Base-by-base conservation (phyloP, 768 basidiomycete genomes). In the Tricholoma bakamatsutake region DNA sequence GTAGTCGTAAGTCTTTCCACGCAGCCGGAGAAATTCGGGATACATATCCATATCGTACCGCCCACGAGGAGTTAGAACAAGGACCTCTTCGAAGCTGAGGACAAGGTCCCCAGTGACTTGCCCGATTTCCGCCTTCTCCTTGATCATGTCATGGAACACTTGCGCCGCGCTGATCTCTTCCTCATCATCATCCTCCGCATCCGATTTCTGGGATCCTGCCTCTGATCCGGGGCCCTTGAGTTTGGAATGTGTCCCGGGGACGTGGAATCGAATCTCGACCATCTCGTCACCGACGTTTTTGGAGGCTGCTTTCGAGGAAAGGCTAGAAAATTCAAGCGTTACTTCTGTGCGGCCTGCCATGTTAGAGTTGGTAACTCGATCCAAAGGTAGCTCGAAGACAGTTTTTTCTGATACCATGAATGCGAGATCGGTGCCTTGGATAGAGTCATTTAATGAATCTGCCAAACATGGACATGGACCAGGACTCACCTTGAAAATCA, bases 1-100 rank as follows among this genome's bases (percentile, higher is more conserved):
- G 80, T 99, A 99, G 71, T 99, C 97, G 72, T 98, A 98, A 1
- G 95, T 98, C 73, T 98, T 97, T 52, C 97, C 97, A n/a, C 94
- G 88, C 31, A 98, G 74, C 42, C 97, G 87, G 66, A 99, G 70
- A 75, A 94, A 98, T 52, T 91, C 90, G 24, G 85, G 85, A 78
- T 92, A 98, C 89, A 99, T 93, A 73, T 98, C 97, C 73, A 99
- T 88, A 64, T 98, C 95, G 70, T 95, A 97, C 53, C 93, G 87
- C 52, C 96, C 95, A 78, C 96, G 86, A 57, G 97, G 97, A 0
- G 97, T 98, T 45, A 94, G 78, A 4, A 98, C 93, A 21, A 94
- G 81, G 13, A 98, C 88, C 62, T 99, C 97, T 65, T 93, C 90
- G 64, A 99, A 97, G 68, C 91, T 90, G 62, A 97, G 80, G 31